A percentile compares a stretch with the other conserved stretches of the same genome.
phyloP scores from a whole-genome alignment of 805 yeast species.

The Middelhovenomyces tepae region DNA sequence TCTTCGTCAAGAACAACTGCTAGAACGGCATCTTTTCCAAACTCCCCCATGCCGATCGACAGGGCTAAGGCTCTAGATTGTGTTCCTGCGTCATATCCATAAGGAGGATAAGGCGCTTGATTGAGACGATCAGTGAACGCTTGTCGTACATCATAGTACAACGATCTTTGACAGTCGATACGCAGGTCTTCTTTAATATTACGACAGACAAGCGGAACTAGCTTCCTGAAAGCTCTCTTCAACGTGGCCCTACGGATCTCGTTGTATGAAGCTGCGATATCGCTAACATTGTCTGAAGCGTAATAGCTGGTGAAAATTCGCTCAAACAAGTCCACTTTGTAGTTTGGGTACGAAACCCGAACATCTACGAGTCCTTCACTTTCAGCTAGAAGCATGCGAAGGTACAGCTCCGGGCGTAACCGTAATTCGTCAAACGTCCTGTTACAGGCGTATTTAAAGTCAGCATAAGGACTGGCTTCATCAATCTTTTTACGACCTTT shows the following conservation, averaged over 20 bases:
- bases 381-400: constrained; percentile 92
- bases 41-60: constrained; percentile 80
- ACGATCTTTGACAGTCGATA: constrained; percentile 60
- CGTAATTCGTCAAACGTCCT: constrained; percentile 69
- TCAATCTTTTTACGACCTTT: constrained; percentile 75
- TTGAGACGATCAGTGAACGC: constrained; percentile 64
- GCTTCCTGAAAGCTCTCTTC: constrained; percentile 54
- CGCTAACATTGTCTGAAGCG: constrained; percentile 49
- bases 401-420: constrained; percentile 66
- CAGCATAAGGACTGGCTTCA: constrained; percentile 71
- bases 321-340: constrained; percentile 32
- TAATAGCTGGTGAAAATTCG: constrained; percentile 29
- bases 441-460: constrained; percentile 83
- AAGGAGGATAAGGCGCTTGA: constrained; percentile 90
- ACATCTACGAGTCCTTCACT: constrained; percentile 61
- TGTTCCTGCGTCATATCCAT: constrained; percentile 68
- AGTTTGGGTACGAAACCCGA: constrained; percentile 46
- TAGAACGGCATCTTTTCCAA: constrained; percentile 73
- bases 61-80: constrained; percentile 76
- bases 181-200: constrained; percentile 79
- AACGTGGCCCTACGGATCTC: constrained; percentile 59
- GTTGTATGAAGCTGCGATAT: constrained; percentile 72
- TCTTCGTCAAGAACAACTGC: constrained; percentile 71
- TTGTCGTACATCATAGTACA: constrained; percentile 62
- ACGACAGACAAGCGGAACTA: constrained; percentile 57